Base-by-base conservation (phyloP, 805 yeast species). In the Candida broadrunensis region DNA sequence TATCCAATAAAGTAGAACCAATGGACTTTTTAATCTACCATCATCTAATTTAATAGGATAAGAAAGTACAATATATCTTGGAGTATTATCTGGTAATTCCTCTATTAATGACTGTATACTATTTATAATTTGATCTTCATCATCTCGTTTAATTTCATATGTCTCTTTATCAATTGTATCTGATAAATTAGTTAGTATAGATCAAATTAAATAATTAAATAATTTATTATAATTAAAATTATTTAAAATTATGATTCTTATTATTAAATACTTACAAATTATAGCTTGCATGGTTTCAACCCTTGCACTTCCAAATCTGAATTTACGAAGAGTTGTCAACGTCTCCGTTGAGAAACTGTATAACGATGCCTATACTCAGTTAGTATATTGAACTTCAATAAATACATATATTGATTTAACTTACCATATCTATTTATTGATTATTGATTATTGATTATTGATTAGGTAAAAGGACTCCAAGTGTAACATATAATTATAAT, bases 1-100 rank as follows among this genome's bases (percentile, higher is more conserved):
- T 45, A 87, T 76, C 82, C 90, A 90, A 60, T 88, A 90, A n/a
- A 90, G 51, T 57, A 90, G 61, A 2, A 89, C 87, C 46, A 85
- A 73, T 3, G 96, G 97, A 8, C 78, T 73, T 35, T 80, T 75
- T 52, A 77, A 73, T 41, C 95, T 72, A 0, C 95, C 96, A 52
- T 89, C 97, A 24, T 67, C 58, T 7, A 76, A 61, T 18, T 76
- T 77, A 52, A 81, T 62, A 5, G 96, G 96, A 52, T 88, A 83
- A 11, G 95, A 86, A 42, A 88, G 61, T 5, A 88, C 71, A 5
- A 89, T 66, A 55, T 73, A 89, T 44, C 96, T 66, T 12, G 97
- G 96, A 11, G 82, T 63, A 53, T 81, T 88, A 47, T 85, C 95
- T 0, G 97, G 96, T 35, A 89, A 62, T 43, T 80, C 87, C 39